Evolutionary conservation across 2,329 filamentous ascomycete species (phyloP).

Genomic region (Pochonia chlamydosporia): DNA sequence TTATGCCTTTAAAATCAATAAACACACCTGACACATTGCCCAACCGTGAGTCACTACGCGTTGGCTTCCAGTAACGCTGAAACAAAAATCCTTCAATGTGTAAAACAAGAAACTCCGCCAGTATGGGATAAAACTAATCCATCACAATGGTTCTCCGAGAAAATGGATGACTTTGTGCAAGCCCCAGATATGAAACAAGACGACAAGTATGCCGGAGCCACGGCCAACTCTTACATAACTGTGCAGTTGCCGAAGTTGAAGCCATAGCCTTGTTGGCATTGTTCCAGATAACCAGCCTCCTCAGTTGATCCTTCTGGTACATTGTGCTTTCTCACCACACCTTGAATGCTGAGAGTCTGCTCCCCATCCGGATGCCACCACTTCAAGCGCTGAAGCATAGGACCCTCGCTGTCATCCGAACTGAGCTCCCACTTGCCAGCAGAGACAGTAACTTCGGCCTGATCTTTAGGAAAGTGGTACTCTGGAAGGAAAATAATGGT

Average conservation of each 20-base stretch:
- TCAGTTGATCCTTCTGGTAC: constrained; percentile 54
- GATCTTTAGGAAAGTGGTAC: constrained; percentile 80
- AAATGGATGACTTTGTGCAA: too few species aligned
- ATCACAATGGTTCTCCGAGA: too few species aligned
- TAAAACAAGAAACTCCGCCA: too few species aligned
- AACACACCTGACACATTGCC: too few species aligned
- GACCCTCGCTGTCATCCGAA: constrained; percentile 62
- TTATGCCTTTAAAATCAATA: too few species aligned
- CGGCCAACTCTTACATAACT: constrained; percentile 43
- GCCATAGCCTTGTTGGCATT: constrained; percentile 47
- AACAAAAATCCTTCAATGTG: too few species aligned
- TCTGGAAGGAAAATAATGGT: constrained; percentile 84
- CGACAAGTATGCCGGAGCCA: too few species aligned
- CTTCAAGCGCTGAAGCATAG: constrained; percentile 66
- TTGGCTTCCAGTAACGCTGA: background rate
- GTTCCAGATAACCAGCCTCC: constrained; percentile 74
- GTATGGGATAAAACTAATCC: too few species aligned
- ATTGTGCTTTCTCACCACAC: constrained; percentile 61
- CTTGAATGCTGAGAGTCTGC: constrained; percentile 72
- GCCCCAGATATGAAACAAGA: too few species aligned
- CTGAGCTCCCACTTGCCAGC: constrained; percentile 88
- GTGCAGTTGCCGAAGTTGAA: constrained; percentile 39
- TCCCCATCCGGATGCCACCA: constrained; percentile 94
- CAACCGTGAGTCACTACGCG: background rate
- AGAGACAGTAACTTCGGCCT: constrained; percentile 66